phyloP scores from a whole-genome alignment of 352 stramenopile species.

The Sclerospora graminicola region DNA sequence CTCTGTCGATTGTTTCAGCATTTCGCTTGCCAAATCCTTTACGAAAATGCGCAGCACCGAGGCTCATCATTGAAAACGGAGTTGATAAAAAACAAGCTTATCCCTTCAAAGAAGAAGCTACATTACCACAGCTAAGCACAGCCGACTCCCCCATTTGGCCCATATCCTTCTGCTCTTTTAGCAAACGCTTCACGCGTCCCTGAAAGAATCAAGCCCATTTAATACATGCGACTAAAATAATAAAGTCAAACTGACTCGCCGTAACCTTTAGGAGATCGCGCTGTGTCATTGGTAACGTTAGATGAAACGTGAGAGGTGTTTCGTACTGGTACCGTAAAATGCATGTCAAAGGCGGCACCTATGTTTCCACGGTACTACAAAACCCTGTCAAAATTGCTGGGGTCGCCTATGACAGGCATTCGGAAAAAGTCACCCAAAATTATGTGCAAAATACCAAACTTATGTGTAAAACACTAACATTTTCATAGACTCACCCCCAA shows the following conservation, averaged over 20 bases:
- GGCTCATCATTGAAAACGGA: background rate
- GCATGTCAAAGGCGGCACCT: too few relatives aligned
- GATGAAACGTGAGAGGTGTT: too few relatives aligned
- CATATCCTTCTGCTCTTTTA: slow-evolving; percentile 63
- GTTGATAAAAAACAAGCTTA: background rate
- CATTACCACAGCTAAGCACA: slow-evolving; percentile 32
- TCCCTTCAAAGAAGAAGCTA: background rate
- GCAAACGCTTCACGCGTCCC: slow-evolving; percentile 55
- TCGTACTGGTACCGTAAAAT: too few relatives aligned
- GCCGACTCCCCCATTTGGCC: slow-evolving; percentile 49
- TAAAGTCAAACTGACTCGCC: too few relatives aligned
- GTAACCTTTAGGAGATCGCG: slow-evolving; percentile 49
- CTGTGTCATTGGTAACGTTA: slow-evolving; percentile 28
- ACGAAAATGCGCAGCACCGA: slow-evolving; percentile 47
- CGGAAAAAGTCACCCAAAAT: too few relatives aligned
- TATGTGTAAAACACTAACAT: too few relatives aligned
- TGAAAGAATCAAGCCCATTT: slow-evolving; percentile 1
- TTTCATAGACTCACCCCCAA: too few relatives aligned
- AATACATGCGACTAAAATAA: background rate
- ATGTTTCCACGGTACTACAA: too few relatives aligned
- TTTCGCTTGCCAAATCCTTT: slow-evolving; percentile 36
- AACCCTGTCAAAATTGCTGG: too few relatives aligned
- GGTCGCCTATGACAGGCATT: too few relatives aligned
- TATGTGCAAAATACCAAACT: too few relatives aligned
- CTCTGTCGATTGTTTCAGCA: slow-evolving; percentile 21